Base-by-base conservation (phyloP, 2,329 filamentous ascomycete genomes). In the Dactylellina leptospora region DNA sequence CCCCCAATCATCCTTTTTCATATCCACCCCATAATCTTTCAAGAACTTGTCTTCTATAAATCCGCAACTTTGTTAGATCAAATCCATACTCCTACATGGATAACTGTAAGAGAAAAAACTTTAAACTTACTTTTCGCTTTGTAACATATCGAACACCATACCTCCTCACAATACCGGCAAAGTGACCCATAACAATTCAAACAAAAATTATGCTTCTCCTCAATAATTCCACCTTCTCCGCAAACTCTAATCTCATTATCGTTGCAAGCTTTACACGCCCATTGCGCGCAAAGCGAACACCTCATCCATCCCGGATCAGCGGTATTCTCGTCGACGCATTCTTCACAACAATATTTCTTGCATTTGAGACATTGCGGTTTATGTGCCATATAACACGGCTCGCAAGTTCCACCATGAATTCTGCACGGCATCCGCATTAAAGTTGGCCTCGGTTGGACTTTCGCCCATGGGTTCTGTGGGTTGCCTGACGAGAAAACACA, bases 361-460 rank as follows among this genome's bases (percentile, higher is more conserved):
- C 68, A 72, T 27, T 48, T 42, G 2, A n/a, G 5, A 30, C 68
- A 72, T 47, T 44, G 40, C 4, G n/a, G 8, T 11, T 30, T 27
- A 5, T 20, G 38, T 20, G 59, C 53, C n/a, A 28, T 13, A 20
- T 47, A 72, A 18, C 68, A 72, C 10, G 40, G 27, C 28, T 59
- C 48, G 28, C 68, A 72, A 16, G 68, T 72, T 11, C 48, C 68
- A 10, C 68, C 59, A 30, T 72, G 68, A 28, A 64, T 25, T 2
- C 22, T 30, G 59, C 68, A 72, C 1, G 54, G 45, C 3, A 18
- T 22, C 27, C 36, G 51, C 40, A 64, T 53, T 4, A 72, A 40
- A 28, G 30, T 8, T 16, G 51, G 45, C 3, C 20, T 13, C 2
- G 59, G 59, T 20, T 10, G 4, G 13, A 23, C 20, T 13, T 27